Conservation (phyloP, 306 rosid genomes). For the Oemleria cerasiformis region DNA sequence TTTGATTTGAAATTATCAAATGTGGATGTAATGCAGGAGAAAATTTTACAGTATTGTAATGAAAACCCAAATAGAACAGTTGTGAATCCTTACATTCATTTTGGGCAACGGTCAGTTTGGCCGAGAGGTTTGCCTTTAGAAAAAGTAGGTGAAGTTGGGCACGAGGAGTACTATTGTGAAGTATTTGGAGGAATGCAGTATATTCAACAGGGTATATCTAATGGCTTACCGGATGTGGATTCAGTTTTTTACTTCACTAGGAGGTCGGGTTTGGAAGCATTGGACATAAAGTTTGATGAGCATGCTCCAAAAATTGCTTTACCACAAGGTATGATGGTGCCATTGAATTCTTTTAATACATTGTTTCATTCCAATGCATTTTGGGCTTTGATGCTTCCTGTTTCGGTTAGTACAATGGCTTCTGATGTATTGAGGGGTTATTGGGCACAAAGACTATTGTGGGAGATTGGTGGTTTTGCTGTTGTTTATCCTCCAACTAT, state of each 20-base stretch:
- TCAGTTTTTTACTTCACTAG: slow-evolving; percentile 81
- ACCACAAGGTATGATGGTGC: slow-evolving; percentile 83
- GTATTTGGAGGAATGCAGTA: slow-evolving; percentile 40
- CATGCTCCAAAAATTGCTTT: slow-evolving; percentile 75
- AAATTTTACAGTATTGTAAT: slow-evolving; percentile 24
- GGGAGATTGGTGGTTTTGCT: slow-evolving; percentile 88
- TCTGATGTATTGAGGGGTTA: slow-evolving; percentile 89
- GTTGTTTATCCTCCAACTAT: slow-evolving; percentile 81
- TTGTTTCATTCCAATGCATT: slow-evolving; percentile 75
- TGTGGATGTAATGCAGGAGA: slow-evolving; percentile 30
- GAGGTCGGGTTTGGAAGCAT: slow-evolving; percentile 54
- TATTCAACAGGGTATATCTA: slow-evolving; percentile 42
- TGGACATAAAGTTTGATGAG: slow-evolving; percentile 68
- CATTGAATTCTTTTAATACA: slow-evolving; percentile 79
- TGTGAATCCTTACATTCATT: slow-evolving; percentile 30
- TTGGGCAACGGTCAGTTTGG: slow-evolving; percentile 37
- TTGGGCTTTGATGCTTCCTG: slow-evolving; percentile 96
- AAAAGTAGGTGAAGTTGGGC: slow-evolving; percentile 30
- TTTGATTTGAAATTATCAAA: slow-evolving; percentile 24
- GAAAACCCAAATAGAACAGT: slow-evolving; percentile 23
- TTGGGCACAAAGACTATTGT: slow-evolving; percentile 85
- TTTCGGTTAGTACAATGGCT: slow-evolving; percentile 86
- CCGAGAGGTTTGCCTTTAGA: slow-evolving; percentile 35
- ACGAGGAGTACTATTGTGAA: slow-evolving; percentile 25
- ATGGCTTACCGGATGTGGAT: slow-evolving; percentile 91